Evolutionary conservation across 768 basidiomycete genomes (phyloP).

Genomic region (Trametes villosa): DNA sequence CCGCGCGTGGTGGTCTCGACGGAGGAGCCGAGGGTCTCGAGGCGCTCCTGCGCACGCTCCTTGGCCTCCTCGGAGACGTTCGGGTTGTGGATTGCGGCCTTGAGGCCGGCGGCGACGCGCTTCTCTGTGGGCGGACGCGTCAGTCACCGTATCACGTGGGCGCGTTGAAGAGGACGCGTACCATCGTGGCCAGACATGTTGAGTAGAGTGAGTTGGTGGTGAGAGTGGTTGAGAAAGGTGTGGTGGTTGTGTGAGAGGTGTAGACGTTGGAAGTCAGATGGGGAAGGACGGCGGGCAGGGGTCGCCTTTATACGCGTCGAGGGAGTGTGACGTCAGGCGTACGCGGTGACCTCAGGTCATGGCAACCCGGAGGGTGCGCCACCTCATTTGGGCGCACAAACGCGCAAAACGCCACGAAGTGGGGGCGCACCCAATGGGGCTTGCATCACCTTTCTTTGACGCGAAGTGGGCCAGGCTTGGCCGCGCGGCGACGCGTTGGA

Average conservation of each 20-base stretch:
- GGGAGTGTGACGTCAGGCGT: constrained; percentile 5
- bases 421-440: neutral
- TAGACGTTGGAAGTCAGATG: neutral
- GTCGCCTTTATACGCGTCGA: neutral
- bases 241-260: too few species aligned
- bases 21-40: constrained; percentile 44
- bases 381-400: neutral
- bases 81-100: constrained; percentile 63
- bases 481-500: too few species aligned
- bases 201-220: neutral
- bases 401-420: constrained; percentile 4
- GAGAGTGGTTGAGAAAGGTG: neutral
- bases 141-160: neutral
- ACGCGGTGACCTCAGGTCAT: neutral
- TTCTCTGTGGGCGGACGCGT: constrained; percentile 17
- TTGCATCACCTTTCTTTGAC: neutral
- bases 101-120: constrained; percentile 59
- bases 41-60: constrained; percentile 47
- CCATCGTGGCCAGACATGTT: constrained; percentile 20
- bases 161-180: constrained; percentile 1
- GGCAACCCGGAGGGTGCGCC: neutral
- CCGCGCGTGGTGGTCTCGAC: constrained; percentile 11
- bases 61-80: constrained; percentile 61
- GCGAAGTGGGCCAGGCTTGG: too few species aligned
- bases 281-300: neutral